Conservation (phyloP, 495 filamentous ascomycete genomes). For the Annulohypoxylon maeteangense region DNA sequence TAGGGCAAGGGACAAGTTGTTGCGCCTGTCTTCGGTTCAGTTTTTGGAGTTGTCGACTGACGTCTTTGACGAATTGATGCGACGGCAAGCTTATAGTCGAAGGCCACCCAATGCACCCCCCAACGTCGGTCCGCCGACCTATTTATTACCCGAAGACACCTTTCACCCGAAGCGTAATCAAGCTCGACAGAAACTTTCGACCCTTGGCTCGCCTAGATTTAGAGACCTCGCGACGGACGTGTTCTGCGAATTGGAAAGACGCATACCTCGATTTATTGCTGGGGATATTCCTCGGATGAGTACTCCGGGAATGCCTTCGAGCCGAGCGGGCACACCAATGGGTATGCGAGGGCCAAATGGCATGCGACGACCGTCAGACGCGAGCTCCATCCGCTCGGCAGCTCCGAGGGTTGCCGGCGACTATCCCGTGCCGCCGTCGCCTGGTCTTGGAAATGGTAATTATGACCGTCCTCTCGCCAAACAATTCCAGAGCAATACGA, state of each 20-base stretch:
- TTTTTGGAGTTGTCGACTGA: slow-evolving; percentile 98
- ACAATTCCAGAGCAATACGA: slow-evolving; percentile 93
- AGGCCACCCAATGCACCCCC: slow-evolving; percentile 66
- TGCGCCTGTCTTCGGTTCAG: slow-evolving; percentile 87
- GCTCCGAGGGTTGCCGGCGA: slow-evolving; percentile 53
- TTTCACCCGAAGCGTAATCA: slow-evolving; percentile 98
- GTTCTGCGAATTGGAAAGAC: slow-evolving; percentile 89
- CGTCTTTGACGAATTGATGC: slow-evolving; percentile 93
- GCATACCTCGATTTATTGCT: slow-evolving; percentile 83
- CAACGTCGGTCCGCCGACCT: slow-evolving; percentile 67
- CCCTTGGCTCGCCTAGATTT: slow-evolving; percentile 83
- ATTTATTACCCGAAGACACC: slow-evolving; percentile 79
- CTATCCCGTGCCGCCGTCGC: slow-evolving; percentile 59
- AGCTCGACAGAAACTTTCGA: slow-evolving; percentile 91
- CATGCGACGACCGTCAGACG: slow-evolving; percentile 63
- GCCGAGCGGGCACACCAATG: slow-evolving; percentile 66
- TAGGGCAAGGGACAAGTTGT: slow-evolving; percentile 90
- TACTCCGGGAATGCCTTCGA: slow-evolving; percentile 70
- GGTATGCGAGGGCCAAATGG: slow-evolving; percentile 56
- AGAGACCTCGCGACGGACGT: slow-evolving; percentile 94
- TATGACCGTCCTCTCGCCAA: slow-evolving; percentile 76
- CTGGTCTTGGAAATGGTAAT: slow-evolving; percentile 53
- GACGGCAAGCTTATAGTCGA: slow-evolving; percentile 72
- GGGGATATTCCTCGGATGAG: slow-evolving; percentile 72
- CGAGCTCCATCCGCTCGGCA: slow-evolving; percentile 59